phyloP scores from a whole-genome alignment of 2,329 filamentous ascomycete genomes.

The Epichloe gansuensis region DNA sequence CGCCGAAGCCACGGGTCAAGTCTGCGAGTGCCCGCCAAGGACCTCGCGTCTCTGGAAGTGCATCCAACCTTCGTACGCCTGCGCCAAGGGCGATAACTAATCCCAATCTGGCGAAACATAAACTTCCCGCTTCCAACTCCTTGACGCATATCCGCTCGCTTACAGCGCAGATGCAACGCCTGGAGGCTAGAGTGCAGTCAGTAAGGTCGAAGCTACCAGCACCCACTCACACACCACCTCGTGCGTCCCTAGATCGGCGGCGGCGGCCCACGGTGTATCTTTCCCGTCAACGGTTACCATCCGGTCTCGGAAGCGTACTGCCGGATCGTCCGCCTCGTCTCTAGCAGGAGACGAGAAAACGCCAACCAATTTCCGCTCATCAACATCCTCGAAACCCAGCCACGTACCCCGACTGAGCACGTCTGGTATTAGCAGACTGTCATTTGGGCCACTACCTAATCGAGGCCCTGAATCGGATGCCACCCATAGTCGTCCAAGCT shows the following conservation, averaged over 20 bases:
- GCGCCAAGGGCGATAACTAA: slow-evolving; percentile 36
- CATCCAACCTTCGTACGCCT: slow-evolving; percentile 33
- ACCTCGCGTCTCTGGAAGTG: slow-evolving; percentile 34
- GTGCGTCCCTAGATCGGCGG: slow-evolving; percentile 54
- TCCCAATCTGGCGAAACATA: slow-evolving; percentile 38
- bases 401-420: slow-evolving; percentile 49
- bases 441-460: slow-evolving; percentile 49
- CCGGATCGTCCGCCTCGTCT: slow-evolving; percentile 42
- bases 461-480: slow-evolving; percentile 35
- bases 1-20: slow-evolving; percentile 45
- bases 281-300: slow-evolving; percentile 46
- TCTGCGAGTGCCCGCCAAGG: slow-evolving; percentile 20
- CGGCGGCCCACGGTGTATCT: slow-evolving; percentile 2
- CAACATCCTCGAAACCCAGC: slow-evolving; percentile 28
- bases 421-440: slow-evolving; percentile 50
- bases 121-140: slow-evolving; percentile 51
- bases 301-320: slow-evolving; percentile 57
- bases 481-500: slow-evolving; percentile 55
- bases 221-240: slow-evolving; percentile 64
- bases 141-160: slow-evolving; percentile 87
- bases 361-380: slow-evolving; percentile 27
- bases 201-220: slow-evolving; percentile 85
- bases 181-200: slow-evolving; percentile 86
- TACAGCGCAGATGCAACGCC: slow-evolving; percentile 92
- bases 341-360: slow-evolving; percentile 39